Percentiles rank a stretch among this genome's conserved stretches.
These are phyloP conservation scores for Mycena sp. DNA, from an alignment of 1,284 basidiomycete genomes.

Conservation along the genomic window DNA sequence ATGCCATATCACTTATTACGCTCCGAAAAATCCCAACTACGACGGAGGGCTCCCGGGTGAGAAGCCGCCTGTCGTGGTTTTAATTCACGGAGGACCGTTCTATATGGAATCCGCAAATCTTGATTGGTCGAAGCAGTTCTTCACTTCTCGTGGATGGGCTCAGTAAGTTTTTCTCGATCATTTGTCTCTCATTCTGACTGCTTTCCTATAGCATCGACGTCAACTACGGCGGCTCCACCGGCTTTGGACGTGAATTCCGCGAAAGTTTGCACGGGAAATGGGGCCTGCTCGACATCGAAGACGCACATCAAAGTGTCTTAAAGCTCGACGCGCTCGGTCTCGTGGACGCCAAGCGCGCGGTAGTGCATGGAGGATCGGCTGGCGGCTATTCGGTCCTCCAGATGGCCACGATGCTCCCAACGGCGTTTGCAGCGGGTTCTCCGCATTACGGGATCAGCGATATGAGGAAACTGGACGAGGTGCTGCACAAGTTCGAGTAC, in stretches of 20 bases:
- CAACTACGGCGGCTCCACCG: constrained; percentile 76
- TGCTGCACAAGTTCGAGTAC: no score
- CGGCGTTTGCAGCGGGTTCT: constrained; percentile 46
- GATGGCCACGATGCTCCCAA: constrained; percentile 46
- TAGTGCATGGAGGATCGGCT: constrained; percentile 69
- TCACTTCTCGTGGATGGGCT: constrained; percentile 70
- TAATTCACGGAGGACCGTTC: constrained; percentile 76
- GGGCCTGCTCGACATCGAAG: constrained; percentile 72
- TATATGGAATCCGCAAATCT: constrained; percentile 53
- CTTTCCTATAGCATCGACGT: constrained; percentile 63
- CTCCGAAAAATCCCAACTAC: constrained; percentile 68
- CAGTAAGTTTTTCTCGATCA: neutral
- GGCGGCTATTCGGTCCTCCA: constrained; percentile 64
- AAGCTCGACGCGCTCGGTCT: constrained; percentile 45
- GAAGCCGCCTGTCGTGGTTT: constrained; percentile 70
- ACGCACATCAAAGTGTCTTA: constrained; percentile 61
- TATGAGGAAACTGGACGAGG: constrained; percentile 76
- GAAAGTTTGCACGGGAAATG: constrained; percentile 66
- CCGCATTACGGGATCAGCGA: constrained; percentile 56
- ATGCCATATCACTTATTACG: constrained; percentile 69
- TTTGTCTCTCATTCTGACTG: neutral
- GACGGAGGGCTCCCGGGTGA: constrained; percentile 54
- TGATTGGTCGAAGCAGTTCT: constrained; percentile 65
- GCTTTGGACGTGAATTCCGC: constrained; percentile 63
- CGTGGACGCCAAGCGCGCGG: constrained; percentile 63